Evolutionary conservation across 163 green algal species (phyloP).

Genomic region (Chlorella variabilis): DNA sequence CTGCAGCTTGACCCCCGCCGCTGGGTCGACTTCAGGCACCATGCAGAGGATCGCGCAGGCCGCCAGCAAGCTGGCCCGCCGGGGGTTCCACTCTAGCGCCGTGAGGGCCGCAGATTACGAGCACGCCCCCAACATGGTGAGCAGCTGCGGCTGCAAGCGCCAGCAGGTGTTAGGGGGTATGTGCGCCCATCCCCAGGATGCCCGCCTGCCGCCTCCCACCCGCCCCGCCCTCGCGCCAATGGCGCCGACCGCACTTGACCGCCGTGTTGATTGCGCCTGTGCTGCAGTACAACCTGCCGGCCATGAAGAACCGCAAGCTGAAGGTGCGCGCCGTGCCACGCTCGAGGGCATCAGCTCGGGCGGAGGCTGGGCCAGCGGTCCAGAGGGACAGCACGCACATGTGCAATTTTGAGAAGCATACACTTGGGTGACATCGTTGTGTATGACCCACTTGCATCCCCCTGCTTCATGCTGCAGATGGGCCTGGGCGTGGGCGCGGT

Average conservation of each 20-base stretch:
- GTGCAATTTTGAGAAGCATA: too few species aligned
- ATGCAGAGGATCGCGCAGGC: background rate
- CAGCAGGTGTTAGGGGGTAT: background rate
- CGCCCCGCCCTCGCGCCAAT: background rate
- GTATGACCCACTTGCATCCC: too few species aligned
- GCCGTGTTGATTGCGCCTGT: background rate
- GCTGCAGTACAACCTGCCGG: constrained; percentile 28
- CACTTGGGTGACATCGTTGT: too few species aligned
- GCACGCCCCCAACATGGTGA: background rate
- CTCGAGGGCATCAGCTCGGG: too few species aligned
- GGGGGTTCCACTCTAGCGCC: background rate
- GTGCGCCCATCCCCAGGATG: too few species aligned
- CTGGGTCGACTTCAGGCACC: too few species aligned
- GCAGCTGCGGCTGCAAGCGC: background rate
- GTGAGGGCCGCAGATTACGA: background rate
- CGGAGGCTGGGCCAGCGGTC: too few species aligned
- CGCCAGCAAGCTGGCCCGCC: background rate
- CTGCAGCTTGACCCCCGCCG: too few species aligned
- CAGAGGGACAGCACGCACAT: too few species aligned
- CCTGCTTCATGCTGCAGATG: constrained; percentile 12
- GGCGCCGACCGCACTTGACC: background rate
- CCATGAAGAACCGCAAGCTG: constrained; percentile 36
- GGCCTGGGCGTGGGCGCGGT: constrained; percentile 1
- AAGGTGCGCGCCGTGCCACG: background rate
- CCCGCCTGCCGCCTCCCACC: background rate